Evolutionary conservation across 805 yeast genomes (phyloP), one percentile per base, ranked within the genome.

Genomic region (Pichia californica): DNA sequence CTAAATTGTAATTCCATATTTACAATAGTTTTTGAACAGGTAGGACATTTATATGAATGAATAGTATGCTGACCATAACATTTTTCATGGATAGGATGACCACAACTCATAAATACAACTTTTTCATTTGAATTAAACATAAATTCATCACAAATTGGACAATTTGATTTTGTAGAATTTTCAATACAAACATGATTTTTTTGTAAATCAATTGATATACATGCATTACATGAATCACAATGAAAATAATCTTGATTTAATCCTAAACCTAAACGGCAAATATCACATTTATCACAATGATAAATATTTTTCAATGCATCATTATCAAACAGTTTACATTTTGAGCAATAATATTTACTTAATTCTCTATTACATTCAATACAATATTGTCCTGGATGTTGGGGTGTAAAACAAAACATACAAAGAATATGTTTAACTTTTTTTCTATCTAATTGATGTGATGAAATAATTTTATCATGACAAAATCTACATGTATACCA

Each of bases 221-320:
- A 89, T 7, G 88, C 89, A 54, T 87, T 85, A 64, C 98, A 89
- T 18, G 80, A 81, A 52, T 83, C 77, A 64, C 98, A 89, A 59
- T 89, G 98, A 67, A 87, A 88, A 54, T 83, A 88, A 62, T 89
- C 97, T 51, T 83, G 82, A 15, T 87, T 93, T 19, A 88, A 63
- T 0, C 97, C 97, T 19, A 83, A 69, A 2, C 98, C 98, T 9
- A 91, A 68, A 13, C 97, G 74, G 60, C 98, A 89, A 43, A 91
- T 88, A 0, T 95, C 96, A 67, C 98, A 89, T 53, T 81, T 84
- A 53, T 81, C 86, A 61, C 98, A 89, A 59, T 89, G 98, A 57
- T 88, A 89, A 20, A 89, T 88, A 49, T 83, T 83, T 56, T 87
- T 88, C 34, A 71, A 66, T 8, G 77, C 68, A 57, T 87, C 93